Percentiles rank a stretch among this genome's conserved stretches.
Evolutionary conservation across 441 rosid species (phyloP).

Genomic region (Flueggea neowawraea): DNA sequence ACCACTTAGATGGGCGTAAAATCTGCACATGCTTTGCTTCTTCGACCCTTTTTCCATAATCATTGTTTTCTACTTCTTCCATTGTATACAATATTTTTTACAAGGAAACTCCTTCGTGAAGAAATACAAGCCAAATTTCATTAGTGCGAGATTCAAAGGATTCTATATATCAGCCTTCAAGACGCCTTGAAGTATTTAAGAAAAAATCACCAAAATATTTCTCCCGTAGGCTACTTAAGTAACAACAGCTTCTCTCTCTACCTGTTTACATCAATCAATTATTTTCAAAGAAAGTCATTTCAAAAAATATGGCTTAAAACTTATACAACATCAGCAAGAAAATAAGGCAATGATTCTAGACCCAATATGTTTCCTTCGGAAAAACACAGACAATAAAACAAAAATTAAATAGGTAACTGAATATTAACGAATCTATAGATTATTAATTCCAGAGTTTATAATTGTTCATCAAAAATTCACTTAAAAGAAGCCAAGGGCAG

Average conservation of each 20-base stretch:
- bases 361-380: too few species aligned
- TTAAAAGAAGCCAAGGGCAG: too few species aligned
- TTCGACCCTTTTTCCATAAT: slow-evolving; percentile 44
- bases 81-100: slow-evolving; percentile 86
- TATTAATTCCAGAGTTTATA: too few species aligned
- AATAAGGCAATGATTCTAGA: too few species aligned
- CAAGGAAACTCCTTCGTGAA: slow-evolving; percentile 83
- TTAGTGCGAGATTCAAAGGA: slow-evolving; percentile 86
- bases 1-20: slow-evolving; percentile 91
- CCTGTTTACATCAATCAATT: slow-evolving; percentile 52
- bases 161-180: slow-evolving; percentile 76
- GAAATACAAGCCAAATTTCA: slow-evolving; percentile 97
- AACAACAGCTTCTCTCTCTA: slow-evolving; percentile 85
- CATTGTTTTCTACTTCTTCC: slow-evolving; percentile 50
- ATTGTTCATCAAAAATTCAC: too few species aligned
- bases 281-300: not conserved
- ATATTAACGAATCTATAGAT: too few species aligned
- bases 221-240: slow-evolving; percentile 91
- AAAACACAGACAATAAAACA: too few species aligned
- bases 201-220: slow-evolving; percentile 94
- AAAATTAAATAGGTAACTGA: too few species aligned
- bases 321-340: not conserved
- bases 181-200: slow-evolving; percentile 61
- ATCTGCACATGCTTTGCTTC: slow-evolving; percentile 55
- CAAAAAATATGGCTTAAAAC: not conserved